phyloP scores from a whole-genome alignment of 805 yeast species.

The Candida boleticola region DNA sequence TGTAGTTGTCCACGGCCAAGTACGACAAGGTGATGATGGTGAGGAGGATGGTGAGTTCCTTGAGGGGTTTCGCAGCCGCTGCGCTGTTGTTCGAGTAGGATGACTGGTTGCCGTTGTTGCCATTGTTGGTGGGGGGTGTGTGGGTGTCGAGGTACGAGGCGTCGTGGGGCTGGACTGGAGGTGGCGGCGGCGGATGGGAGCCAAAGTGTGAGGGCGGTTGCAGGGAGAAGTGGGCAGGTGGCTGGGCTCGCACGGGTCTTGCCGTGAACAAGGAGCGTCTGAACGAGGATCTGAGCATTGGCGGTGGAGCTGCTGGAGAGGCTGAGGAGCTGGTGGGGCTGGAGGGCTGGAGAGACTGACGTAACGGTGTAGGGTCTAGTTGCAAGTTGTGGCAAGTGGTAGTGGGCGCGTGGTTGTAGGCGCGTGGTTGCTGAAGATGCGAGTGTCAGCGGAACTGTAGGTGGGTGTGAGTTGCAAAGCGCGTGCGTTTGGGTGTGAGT shows the following conservation, averaged over 20 bases:
- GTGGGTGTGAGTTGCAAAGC: too few relatives aligned
- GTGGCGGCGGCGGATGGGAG: not conserved
- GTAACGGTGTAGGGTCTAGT: too few relatives aligned
- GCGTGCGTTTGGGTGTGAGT: too few relatives aligned
- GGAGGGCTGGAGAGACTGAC: too few relatives aligned
- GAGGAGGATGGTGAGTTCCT: constrained; percentile 41
- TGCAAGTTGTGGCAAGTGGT: too few relatives aligned
- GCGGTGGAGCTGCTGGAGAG: not conserved
- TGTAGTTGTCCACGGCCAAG: constrained; percentile 52
- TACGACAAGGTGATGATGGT: constrained; percentile 45
- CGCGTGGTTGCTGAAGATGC: too few relatives aligned
- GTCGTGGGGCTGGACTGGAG: not conserved
- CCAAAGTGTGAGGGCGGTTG: not conserved
- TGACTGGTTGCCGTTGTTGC: not conserved
- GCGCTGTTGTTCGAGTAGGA: constrained; percentile 9
- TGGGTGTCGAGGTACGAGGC: not conserved
- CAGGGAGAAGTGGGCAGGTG: constrained; percentile 2
- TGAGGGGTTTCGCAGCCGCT: constrained; percentile 12
- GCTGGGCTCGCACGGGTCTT: not conserved
- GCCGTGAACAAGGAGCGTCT: not conserved
- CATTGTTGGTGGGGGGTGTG: constrained; percentile 2
- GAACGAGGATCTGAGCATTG: not conserved
- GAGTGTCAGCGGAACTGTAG: too few relatives aligned
- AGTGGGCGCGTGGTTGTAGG: too few relatives aligned
- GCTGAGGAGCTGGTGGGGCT: too few relatives aligned